Conservation (phyloP, 2,329 filamentous ascomycete species). For the Epichloe elymi region DNA sequence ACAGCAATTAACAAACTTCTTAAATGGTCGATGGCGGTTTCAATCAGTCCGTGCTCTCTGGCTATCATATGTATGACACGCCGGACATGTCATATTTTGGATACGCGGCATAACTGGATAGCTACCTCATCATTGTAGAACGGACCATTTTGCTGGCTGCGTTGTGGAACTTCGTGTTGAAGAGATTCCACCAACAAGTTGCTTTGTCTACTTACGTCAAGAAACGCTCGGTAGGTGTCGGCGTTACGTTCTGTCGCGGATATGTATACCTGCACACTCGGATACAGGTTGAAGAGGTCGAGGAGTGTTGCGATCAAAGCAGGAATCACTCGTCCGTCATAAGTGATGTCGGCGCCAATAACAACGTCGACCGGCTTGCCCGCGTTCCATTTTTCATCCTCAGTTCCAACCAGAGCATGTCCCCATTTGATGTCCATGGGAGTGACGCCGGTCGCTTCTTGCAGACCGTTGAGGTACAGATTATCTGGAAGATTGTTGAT, state of each 20-base stretch:
- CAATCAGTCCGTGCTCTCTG: too few species aligned
- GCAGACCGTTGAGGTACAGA: slow-evolving; percentile 53
- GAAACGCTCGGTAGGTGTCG: slow-evolving; percentile 53
- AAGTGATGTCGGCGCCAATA: slow-evolving; percentile 67
- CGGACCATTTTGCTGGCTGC: slow-evolving; percentile 40
- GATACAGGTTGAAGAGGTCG: slow-evolving; percentile 45
- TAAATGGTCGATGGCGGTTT: too few species aligned
- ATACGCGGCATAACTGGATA: slow-evolving; percentile 37
- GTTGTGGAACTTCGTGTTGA: slow-evolving; percentile 25
- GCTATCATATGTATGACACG: too few species aligned
- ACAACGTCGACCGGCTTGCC: slow-evolving; percentile 45
- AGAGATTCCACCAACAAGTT: slow-evolving; percentile 30
- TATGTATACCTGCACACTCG: slow-evolving; percentile 47
- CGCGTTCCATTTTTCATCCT: slow-evolving; percentile 39
- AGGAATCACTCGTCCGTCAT: slow-evolving; percentile 52
- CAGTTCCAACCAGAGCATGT: slow-evolving; percentile 41
- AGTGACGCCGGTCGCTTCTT: slow-evolving; percentile 30
- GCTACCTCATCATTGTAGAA: slow-evolving; percentile 50
- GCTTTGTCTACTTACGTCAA: slow-evolving; percentile 40
- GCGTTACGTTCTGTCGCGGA: slow-evolving; percentile 59
- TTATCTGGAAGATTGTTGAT: slow-evolving; percentile 55
- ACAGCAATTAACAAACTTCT: not conserved
- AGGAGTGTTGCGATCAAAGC: slow-evolving; percentile 51
- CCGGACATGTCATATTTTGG: slow-evolving; percentile 4
- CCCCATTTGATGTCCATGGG: slow-evolving; percentile 54